Evolutionary conservation across 768 basidiomycete species (phyloP).

Genomic region (Mycena alexandri): DNA sequence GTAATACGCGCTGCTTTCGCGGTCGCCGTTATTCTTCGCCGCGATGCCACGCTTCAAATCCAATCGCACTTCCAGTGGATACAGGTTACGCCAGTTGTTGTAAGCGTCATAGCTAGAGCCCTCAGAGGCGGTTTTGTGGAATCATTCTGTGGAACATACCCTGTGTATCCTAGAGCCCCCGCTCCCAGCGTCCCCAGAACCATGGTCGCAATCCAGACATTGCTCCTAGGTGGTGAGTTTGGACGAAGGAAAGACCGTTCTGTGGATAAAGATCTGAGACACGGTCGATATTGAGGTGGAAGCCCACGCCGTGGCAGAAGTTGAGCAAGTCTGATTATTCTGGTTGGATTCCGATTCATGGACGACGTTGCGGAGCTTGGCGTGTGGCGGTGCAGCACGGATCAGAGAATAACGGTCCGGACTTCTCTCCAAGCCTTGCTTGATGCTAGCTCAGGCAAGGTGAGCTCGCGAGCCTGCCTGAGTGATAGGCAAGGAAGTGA

Average conservation of each 20-base stretch:
- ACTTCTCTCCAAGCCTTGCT: too few relatives aligned
- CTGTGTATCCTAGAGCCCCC: slow-evolving; percentile 20
- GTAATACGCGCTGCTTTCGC: slow-evolving; percentile 22
- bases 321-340: neutral
- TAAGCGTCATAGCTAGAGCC: slow-evolving; percentile 28
- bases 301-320: neutral
- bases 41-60: slow-evolving; percentile 35
- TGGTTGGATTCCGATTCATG: neutral
- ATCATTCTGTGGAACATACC: slow-evolving; percentile 9
- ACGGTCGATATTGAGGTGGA: neutral
- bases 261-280: neutral
- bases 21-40: slow-evolving; percentile 29
- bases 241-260: neutral
- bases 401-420: too few relatives aligned
- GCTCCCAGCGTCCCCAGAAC: slow-evolving; percentile 5
- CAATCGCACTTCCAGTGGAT: slow-evolving; percentile 28
- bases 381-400: slow-evolving; percentile 9
- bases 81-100: slow-evolving; percentile 29
- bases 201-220: slow-evolving; percentile 3
- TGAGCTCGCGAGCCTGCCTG: too few relatives aligned
- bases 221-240: neutral
- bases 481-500: too few relatives aligned
- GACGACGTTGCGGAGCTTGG: neutral
- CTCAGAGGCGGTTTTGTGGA: neutral
- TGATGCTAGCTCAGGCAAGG: too few relatives aligned